A percentile compares a stretch with the other conserved stretches of the same genome.
Evolutionary conservation across 768 basidiomycete species (phyloP).

Genomic region (Cytidiella melzeri): DNA sequence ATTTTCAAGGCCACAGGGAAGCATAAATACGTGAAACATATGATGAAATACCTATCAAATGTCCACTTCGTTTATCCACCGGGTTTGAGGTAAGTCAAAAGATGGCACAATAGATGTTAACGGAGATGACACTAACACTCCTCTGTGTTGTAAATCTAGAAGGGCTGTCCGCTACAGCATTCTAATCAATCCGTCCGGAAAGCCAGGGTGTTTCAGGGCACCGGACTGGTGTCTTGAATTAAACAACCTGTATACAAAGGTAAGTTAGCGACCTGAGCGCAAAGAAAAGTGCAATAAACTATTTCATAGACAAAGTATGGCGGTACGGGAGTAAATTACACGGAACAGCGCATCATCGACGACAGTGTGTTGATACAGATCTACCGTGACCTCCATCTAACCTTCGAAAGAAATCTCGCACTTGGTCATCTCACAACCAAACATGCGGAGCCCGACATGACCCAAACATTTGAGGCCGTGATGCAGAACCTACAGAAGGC

Average conservation of each 20-base stretch:
- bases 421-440: neutral
- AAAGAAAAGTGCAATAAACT: no score
- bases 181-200: slow-evolving; percentile 33
- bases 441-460: neutral
- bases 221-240: slow-evolving; percentile 38
- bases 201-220: slow-evolving; percentile 22
- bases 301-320: slow-evolving; percentile 30
- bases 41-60: slow-evolving; percentile 19
- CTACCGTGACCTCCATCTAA: slow-evolving; percentile 15
- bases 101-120: neutral
- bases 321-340: slow-evolving; percentile 30
- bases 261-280: slow-evolving; percentile 4
- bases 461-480: neutral
- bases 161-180: slow-evolving; percentile 18
- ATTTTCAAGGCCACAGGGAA: slow-evolving; percentile 27
- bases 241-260: slow-evolving; percentile 40
- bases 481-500: slow-evolving; percentile 7
- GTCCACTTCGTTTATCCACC: slow-evolving; percentile 18
- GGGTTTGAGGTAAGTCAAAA: neutral
- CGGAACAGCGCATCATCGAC: slow-evolving; percentile 24
- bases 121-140: no score
- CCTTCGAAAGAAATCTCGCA: neutral
- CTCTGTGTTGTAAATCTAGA: no score
- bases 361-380: slow-evolving; percentile 31
- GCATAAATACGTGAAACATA: slow-evolving; percentile 24